phyloP scores from a whole-genome alignment of 371 early-diverging fungal genomes.

The Ordospora colligata region DNA sequence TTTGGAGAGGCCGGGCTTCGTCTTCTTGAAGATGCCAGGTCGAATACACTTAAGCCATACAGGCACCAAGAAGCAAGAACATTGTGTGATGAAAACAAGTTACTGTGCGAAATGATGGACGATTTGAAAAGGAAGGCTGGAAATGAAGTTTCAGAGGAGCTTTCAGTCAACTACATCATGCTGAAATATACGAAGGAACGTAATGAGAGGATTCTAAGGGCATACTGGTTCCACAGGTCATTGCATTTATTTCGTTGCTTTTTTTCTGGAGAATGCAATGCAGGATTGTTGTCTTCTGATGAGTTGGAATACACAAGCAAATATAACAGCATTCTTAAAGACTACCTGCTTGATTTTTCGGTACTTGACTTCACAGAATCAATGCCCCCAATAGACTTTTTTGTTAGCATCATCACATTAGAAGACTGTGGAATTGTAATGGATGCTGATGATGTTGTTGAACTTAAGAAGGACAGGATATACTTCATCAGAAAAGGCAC shows the following conservation, averaged over 20 bases:
- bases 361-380: background rate
- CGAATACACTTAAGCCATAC: conserved; percentile 10
- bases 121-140: background rate
- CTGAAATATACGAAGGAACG: conserved; percentile 35
- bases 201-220: conserved; percentile 19
- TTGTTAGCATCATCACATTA: conserved; percentile 31
- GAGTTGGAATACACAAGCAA: conserved; percentile 14
- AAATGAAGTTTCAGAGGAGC: conserved; percentile 16
- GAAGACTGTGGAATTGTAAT: conserved; percentile 52
- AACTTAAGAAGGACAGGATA: conserved; percentile 41
- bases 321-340: background rate
- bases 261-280: background rate
- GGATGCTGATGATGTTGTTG: conserved; percentile 40
- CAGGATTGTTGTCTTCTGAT: background rate
- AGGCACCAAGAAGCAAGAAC: background rate
- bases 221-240: conserved; percentile 37
- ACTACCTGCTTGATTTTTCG: conserved; percentile 9
- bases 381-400: conserved; percentile 34
- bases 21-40: conserved; percentile 28
- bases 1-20: background rate
- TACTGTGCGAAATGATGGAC: conserved; percentile 26
- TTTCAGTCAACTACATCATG: conserved; percentile 41
- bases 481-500: conserved; percentile 38
- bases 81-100: conserved; percentile 9
- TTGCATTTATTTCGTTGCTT: conserved; percentile 4